Percentiles rank a stretch among this genome's conserved stretches.
These are phyloP conservation scores for Suillus tomentosus DNA, from an alignment of 768 basidiomycete genomes.

Conservation along the genomic window DNA sequence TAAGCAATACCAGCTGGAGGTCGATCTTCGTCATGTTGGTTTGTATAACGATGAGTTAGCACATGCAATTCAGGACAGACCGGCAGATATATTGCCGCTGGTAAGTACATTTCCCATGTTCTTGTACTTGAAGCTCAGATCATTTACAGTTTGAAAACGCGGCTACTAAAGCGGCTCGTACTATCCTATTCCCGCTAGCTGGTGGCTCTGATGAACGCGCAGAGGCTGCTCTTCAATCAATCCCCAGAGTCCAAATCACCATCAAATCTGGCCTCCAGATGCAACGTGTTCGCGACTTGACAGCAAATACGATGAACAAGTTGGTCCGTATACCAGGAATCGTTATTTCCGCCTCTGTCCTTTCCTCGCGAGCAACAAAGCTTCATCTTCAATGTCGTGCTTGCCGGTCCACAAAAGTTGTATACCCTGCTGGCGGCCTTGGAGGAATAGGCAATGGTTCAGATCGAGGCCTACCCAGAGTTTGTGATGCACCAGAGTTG, in stretches of 20 bases:
- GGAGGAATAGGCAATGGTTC: slow-evolving; percentile 88
- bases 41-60: slow-evolving; percentile 94
- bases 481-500: slow-evolving; percentile 78
- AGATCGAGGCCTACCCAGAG: slow-evolving; percentile 81
- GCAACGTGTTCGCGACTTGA: slow-evolving; percentile 91
- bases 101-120: slow-evolving; percentile 44
- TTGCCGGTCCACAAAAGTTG: slow-evolving; percentile 77
- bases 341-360: slow-evolving; percentile 93
- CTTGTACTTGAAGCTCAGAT: slow-evolving; percentile 6
- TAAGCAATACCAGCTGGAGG: slow-evolving; percentile 85
- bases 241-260: slow-evolving; percentile 83
- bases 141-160: slow-evolving; percentile 84
- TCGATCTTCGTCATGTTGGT: slow-evolving; percentile 77
- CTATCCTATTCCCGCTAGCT: slow-evolving; percentile 82
- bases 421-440: slow-evolving; percentile 76
- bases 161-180: slow-evolving; percentile 79
- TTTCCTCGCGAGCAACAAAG: slow-evolving; percentile 91
- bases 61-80: slow-evolving; percentile 85
- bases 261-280: slow-evolving; percentile 90
- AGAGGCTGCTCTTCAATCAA: slow-evolving; percentile 48
- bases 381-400: slow-evolving; percentile 92
- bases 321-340: slow-evolving; percentile 97
- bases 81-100: slow-evolving; percentile 85
- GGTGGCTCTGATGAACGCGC: slow-evolving; percentile 45
- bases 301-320: slow-evolving; percentile 92